A percentile compares a stretch with the other conserved stretches of the same genome.
Evolutionary conservation across 768 basidiomycete genomes (phyloP).

Genomic region (Lactarius deliciosus): DNA sequence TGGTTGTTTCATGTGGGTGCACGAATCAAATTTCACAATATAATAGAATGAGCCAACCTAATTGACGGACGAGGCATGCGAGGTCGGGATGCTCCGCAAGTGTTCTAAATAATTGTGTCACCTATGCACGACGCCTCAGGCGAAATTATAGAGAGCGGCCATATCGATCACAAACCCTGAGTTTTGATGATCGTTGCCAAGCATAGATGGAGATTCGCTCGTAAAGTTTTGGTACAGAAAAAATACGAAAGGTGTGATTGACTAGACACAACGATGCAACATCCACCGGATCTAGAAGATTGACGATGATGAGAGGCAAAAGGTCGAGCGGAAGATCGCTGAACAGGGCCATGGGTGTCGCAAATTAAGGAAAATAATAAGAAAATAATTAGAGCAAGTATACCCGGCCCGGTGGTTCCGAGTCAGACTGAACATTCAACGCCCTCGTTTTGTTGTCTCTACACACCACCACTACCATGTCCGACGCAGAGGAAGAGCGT

Average conservation of each 20-base stretch:
- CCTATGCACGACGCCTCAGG: slow-evolving; percentile 41
- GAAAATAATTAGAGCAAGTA: too few relatives aligned
- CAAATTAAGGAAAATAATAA: too few relatives aligned
- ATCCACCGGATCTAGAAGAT: slow-evolving; percentile 53
- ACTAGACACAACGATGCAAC: slow-evolving; percentile 56
- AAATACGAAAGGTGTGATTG: slow-evolving; percentile 52
- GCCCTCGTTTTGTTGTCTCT: background rate
- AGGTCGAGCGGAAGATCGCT: slow-evolving; percentile 66
- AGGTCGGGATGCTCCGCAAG: slow-evolving; percentile 54
- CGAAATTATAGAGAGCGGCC: background rate
- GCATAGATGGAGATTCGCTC: slow-evolving; percentile 59
- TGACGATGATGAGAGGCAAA: slow-evolving; percentile 52
- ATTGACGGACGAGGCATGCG: slow-evolving; percentile 53
- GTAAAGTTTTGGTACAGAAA: slow-evolving; percentile 56
- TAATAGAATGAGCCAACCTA: slow-evolving; percentile 47
- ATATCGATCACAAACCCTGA: slow-evolving; percentile 42
- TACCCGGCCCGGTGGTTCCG: too few relatives aligned
- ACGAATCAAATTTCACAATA: background rate
- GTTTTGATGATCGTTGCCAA: slow-evolving; percentile 68
- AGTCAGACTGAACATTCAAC: background rate
- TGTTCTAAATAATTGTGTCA: slow-evolving; percentile 59
- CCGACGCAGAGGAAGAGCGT: slow-evolving; percentile 42
- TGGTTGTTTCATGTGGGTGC: slow-evolving; percentile 7
- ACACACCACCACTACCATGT: slow-evolving; percentile 39
- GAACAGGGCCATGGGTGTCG: slow-evolving; percentile 41